phyloP scores from a whole-genome alignment of 208 protist genomes.

The Trichomonas tenax region DNA sequence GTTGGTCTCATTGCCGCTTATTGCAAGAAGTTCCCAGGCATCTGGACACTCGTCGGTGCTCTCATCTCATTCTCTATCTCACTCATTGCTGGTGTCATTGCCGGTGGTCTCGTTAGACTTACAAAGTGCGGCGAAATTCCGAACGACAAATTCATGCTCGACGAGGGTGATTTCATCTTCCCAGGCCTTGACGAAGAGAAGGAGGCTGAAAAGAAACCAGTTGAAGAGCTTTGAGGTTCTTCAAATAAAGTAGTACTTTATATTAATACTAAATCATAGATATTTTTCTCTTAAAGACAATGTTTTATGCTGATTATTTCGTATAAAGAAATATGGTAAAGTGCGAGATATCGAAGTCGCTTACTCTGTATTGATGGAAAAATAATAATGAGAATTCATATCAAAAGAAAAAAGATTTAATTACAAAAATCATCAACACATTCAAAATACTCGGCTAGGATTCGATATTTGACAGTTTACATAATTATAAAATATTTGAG shows the following conservation, averaged over 20 bases:
- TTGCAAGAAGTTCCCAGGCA: not conserved
- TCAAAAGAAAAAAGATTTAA: no score
- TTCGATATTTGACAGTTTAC: no score
- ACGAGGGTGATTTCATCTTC: not conserved
- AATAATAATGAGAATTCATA: no score
- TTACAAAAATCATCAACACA: no score
- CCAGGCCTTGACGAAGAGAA: not conserved
- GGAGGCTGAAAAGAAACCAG: not conserved
- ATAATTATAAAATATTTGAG: no score
- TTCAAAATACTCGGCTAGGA: no score
- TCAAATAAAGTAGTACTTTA: not conserved
- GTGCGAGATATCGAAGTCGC: no score
- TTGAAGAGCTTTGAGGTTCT: not conserved
- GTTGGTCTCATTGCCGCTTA: not conserved
- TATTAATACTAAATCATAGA: no score
- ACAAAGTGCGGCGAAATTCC: not conserved
- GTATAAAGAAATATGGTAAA: no score
- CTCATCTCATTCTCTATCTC: not conserved
- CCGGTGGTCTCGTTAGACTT: not conserved
- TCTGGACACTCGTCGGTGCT: not conserved
- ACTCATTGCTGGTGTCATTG: not conserved
- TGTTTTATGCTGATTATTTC: no score
- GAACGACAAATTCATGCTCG: not conserved
- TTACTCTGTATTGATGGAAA: no score
- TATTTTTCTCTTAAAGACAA: no score